A percentile compares a stretch with the other conserved stretches of the same genome.
Evolutionary conservation across 2,329 filamentous ascomycete genomes (phyloP).

Genomic region (Xylariaceae sp.): DNA sequence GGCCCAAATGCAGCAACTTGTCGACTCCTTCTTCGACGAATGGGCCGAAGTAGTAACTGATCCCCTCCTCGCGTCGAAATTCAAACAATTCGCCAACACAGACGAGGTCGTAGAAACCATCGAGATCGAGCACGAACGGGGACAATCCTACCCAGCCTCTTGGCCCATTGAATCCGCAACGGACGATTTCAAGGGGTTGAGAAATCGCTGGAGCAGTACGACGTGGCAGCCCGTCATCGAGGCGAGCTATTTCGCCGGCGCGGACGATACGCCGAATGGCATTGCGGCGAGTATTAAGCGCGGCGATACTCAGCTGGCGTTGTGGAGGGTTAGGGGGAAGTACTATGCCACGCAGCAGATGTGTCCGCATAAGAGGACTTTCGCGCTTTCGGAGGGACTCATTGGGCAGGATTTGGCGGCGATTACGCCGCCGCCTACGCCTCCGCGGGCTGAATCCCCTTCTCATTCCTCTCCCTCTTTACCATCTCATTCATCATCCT

Average conservation of each 20-base stretch:
- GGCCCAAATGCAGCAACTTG: slow-evolving; percentile 79
- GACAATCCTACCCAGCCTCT: slow-evolving; percentile 67
- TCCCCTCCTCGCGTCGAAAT: slow-evolving; percentile 62
- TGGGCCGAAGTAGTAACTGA: slow-evolving; percentile 78
- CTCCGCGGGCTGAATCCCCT: slow-evolving; percentile 20
- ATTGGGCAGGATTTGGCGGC: slow-evolving; percentile 58
- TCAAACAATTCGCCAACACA: slow-evolving; percentile 82
- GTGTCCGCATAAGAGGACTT: slow-evolving; percentile 89
- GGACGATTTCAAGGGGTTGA: slow-evolving; percentile 65
- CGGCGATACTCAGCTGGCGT: slow-evolving; percentile 80
- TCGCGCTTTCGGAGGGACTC: slow-evolving; percentile 81
- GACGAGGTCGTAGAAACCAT: slow-evolving; percentile 62
- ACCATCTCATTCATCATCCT: slow-evolving; percentile 17
- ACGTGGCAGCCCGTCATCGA: slow-evolving; percentile 77
- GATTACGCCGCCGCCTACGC: slow-evolving; percentile 32
- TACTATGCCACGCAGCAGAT: slow-evolving; percentile 90
- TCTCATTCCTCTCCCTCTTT: slow-evolving; percentile 30
- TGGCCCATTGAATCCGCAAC: slow-evolving; percentile 64
- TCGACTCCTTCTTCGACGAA: slow-evolving; percentile 82
- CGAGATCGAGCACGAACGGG: slow-evolving; percentile 67
- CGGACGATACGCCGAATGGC: slow-evolving; percentile 61
- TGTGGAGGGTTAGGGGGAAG: slow-evolving; percentile 75
- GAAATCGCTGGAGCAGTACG: slow-evolving; percentile 57
- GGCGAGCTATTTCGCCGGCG: slow-evolving; percentile 60
- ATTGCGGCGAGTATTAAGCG: slow-evolving; percentile 75